Percentiles rank a stretch among this genome's conserved stretches.
Conservation (phyloP, 2,329 filamentous ascomycete species). For the Fusarium phyllophilum region DNA sequence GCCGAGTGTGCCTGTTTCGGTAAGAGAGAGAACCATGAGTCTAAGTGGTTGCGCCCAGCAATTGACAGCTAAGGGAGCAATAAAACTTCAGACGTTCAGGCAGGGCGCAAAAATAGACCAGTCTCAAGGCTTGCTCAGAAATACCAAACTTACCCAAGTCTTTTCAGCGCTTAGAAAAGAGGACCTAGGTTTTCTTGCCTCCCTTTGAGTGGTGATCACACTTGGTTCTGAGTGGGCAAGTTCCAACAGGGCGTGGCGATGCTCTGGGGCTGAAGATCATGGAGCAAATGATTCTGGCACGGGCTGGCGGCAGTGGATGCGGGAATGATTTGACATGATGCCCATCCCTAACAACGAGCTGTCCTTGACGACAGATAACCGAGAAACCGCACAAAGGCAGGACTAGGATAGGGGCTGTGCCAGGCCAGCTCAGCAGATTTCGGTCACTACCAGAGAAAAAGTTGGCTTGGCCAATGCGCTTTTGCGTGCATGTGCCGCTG, state of each 20-base stretch:
- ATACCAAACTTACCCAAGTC: not conserved
- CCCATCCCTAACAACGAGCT: not conserved
- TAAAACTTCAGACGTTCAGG: not conserved
- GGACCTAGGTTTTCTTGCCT: not conserved
- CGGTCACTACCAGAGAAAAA: constrained; percentile 34
- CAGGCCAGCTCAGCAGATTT: constrained; percentile 28
- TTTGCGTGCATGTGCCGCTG: constrained; percentile 16
- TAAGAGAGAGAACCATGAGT: not conserved
- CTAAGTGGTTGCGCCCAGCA: not conserved
- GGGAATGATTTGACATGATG: constrained; percentile 23
- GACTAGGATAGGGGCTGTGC: constrained; percentile 31
- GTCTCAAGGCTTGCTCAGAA: not conserved
- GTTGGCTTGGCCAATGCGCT: constrained; percentile 15
- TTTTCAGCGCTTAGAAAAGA: not conserved
- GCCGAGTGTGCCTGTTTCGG: not conserved
- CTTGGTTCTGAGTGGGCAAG: constrained; percentile 16
- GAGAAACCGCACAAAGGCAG: constrained; percentile 1
- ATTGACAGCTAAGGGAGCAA: not conserved
- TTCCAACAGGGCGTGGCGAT: constrained; percentile 26
- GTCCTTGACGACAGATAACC: constrained; percentile 19
- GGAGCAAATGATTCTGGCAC: constrained; percentile 30
- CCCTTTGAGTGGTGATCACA: constrained; percentile 2
- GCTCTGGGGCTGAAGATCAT: constrained; percentile 38
- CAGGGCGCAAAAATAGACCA: not conserved
- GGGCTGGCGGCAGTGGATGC: constrained; percentile 35